These are phyloP conservation scores for Dioscorea alata DNA, from an alignment of 106 monocot species.

Conservation along the genomic window DNA sequence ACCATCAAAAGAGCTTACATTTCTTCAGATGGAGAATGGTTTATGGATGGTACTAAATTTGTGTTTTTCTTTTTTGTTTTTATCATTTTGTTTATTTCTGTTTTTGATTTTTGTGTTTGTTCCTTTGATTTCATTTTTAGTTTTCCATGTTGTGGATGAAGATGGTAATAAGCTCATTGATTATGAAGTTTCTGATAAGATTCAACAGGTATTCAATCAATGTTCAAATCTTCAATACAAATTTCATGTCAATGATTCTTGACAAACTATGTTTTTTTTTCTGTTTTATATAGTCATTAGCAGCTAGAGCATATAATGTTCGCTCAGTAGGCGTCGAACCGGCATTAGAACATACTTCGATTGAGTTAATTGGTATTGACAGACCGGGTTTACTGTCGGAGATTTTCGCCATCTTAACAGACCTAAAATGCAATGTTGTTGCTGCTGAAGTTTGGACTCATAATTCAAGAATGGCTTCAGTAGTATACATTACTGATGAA, in stretches of 20 bases:
- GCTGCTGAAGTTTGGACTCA: slow-evolving; percentile 93
- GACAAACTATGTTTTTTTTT: too few species aligned
- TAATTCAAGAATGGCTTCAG: slow-evolving; percentile 66
- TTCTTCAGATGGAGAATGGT: slow-evolving; percentile 93
- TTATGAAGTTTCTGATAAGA: slow-evolving; percentile 48
- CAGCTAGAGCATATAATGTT: slow-evolving; percentile 39
- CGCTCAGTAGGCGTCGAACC: slow-evolving; percentile 57
- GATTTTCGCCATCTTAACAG: slow-evolving; percentile 70
- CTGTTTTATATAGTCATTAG: slow-evolving; percentile 44
- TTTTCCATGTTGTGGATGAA: slow-evolving; percentile 79
- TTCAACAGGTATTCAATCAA: slow-evolving; percentile 51
- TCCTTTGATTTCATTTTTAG: slow-evolving; percentile 14
- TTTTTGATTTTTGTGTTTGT: background rate
- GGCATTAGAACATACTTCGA: slow-evolving; percentile 59
- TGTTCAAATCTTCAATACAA: background rate
- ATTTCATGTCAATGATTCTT: too few species aligned
- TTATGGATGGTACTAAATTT: slow-evolving; percentile 84
- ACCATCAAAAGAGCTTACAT: slow-evolving; percentile 84
- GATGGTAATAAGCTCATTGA: slow-evolving; percentile 75
- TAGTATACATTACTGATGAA: slow-evolving; percentile 80
- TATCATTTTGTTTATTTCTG: background rate
- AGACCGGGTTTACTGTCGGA: slow-evolving; percentile 89
- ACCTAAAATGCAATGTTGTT: slow-evolving; percentile 78
- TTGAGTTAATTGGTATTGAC: slow-evolving; percentile 85
- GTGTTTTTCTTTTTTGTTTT: background rate